Evolutionary conservation across 305 asterid genomes (phyloP).

Genomic region (Fraxinus dipetala): DNA sequence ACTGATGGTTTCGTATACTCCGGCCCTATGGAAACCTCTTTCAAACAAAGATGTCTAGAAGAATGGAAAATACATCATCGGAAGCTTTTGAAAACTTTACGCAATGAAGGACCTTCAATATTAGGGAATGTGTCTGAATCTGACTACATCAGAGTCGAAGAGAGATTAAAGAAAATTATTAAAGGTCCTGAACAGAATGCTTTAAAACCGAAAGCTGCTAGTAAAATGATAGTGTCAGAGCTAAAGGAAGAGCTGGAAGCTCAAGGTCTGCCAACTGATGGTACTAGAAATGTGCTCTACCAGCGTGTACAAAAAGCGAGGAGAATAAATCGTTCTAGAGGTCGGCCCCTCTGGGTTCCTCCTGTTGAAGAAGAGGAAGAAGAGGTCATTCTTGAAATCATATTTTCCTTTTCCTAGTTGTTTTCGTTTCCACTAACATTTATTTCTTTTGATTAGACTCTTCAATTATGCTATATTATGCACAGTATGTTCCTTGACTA

Average conservation of each 20-base stretch:
- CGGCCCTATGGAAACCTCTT: conserved; percentile 89
- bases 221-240: conserved; percentile 93
- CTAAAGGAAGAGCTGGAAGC: conserved; percentile 97
- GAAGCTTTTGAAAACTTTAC: conserved; percentile 70
- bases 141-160: conserved; percentile 80
- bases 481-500: neutral
- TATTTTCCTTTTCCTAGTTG: conserved; percentile 6
- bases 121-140: conserved; percentile 75
- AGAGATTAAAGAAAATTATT: conserved; percentile 81
- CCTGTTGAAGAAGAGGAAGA: conserved; percentile 97
- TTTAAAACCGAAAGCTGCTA: conserved; percentile 97
- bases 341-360: conserved; percentile 98
- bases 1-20: conserved; percentile 84
- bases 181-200: conserved; percentile 82
- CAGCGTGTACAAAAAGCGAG: conserved; percentile 99
- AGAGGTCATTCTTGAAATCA: conserved; percentile 54
- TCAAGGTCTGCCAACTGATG: conserved; percentile 94
- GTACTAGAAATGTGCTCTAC: conserved; percentile 93
- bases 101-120: conserved; percentile 80
- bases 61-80: conserved; percentile 77
- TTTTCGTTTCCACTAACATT: conserved; percentile 11
- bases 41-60: conserved; percentile 91
- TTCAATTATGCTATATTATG: neutral
- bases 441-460: conserved; percentile 6
- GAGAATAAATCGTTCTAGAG: conserved; percentile 97